Evolutionary conservation across 441 rosid genomes (phyloP).

Genomic region (Populus trichocarpa): DNA sequence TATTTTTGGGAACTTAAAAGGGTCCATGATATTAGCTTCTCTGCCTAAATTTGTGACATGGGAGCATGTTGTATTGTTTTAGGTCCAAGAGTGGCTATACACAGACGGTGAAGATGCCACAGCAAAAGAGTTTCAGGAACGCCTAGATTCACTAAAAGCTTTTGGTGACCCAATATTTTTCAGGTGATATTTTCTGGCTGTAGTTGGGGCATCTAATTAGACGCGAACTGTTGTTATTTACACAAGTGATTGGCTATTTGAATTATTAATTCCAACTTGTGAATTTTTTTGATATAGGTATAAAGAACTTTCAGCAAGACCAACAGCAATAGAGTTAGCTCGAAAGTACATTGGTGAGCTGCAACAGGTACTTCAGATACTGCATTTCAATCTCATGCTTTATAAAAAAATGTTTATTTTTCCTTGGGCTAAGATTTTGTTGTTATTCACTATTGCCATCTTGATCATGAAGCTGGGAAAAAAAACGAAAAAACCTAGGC

Average conservation of each 20-base stretch:
- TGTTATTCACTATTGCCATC: neutral
- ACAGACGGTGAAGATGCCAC: conserved; percentile 94
- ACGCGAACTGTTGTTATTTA: neutral
- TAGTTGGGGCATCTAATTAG: neutral
- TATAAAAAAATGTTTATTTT: neutral
- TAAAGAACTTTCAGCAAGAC: conserved; percentile 81
- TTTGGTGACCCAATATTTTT: conserved; percentile 77
- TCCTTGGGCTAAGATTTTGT: neutral
- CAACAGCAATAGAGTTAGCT: conserved; percentile 63
- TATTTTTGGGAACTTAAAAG: conserved; percentile 1
- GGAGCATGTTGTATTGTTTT: conserved; percentile 22
- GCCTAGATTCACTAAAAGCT: conserved; percentile 65
- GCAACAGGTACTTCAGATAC: conserved; percentile 51
- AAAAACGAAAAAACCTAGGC: neutral
- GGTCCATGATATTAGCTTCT: neutral
- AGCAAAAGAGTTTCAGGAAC: conserved; percentile 70
- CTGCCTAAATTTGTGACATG: conserved; percentile 2
- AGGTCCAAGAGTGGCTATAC: conserved; percentile 98
- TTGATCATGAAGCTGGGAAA: neutral
- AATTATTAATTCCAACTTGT: neutral
- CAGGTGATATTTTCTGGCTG: conserved; percentile 40
- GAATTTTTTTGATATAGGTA: conserved; percentile 37
- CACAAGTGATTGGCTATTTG: neutral
- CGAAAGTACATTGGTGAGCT: conserved; percentile 55
- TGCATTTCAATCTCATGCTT: neutral